These are phyloP conservation scores for Thalassiosira profunda DNA, from an alignment of 108 stramenopile species.

Conservation along the genomic window DNA sequence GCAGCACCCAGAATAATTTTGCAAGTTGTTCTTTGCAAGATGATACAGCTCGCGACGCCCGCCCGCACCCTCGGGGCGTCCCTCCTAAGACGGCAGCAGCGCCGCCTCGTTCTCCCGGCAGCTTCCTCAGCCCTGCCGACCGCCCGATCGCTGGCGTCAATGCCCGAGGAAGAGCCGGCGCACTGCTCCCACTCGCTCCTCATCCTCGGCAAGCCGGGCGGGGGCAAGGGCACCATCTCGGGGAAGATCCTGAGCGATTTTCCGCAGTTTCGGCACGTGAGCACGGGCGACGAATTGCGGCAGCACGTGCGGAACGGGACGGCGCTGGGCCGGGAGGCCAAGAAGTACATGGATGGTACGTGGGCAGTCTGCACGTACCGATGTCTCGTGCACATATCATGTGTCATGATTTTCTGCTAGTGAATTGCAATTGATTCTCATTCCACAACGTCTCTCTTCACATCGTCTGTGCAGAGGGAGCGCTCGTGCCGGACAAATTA, in stretches of 20 bases:
- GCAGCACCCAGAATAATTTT: neutral
- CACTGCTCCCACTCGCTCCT: constrained; percentile 59
- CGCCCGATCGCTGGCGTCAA: constrained; percentile 10
- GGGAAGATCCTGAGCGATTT: constrained; percentile 91
- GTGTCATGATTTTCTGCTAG: neutral
- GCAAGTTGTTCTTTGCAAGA: constrained; percentile 13
- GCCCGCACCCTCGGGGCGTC: constrained; percentile 8
- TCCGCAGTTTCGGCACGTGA: constrained; percentile 91
- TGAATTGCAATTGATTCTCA: neutral
- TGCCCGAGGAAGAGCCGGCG: neutral
- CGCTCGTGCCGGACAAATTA: constrained; percentile 91
- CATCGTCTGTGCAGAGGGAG: constrained; percentile 60
- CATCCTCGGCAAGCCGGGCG: constrained; percentile 95
- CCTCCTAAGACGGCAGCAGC: neutral
- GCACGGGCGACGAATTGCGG: constrained; percentile 97
- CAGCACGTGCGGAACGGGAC: constrained; percentile 86
- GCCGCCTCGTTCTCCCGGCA: neutral
- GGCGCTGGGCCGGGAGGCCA: constrained; percentile 85
- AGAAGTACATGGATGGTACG: constrained; percentile 83
- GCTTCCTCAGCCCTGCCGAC: neutral
- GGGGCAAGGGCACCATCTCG: constrained; percentile 98
- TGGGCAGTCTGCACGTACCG: neutral
- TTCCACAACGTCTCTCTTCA: neutral
- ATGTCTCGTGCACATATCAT: neutral
- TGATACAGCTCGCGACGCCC: constrained; percentile 18